A percentile compares a stretch with the other conserved stretches of the same genome.
These are phyloP conservation scores for Aspergillus bridgeri DNA, from an alignment of 495 filamentous ascomycete genomes.

Conservation along the genomic window DNA sequence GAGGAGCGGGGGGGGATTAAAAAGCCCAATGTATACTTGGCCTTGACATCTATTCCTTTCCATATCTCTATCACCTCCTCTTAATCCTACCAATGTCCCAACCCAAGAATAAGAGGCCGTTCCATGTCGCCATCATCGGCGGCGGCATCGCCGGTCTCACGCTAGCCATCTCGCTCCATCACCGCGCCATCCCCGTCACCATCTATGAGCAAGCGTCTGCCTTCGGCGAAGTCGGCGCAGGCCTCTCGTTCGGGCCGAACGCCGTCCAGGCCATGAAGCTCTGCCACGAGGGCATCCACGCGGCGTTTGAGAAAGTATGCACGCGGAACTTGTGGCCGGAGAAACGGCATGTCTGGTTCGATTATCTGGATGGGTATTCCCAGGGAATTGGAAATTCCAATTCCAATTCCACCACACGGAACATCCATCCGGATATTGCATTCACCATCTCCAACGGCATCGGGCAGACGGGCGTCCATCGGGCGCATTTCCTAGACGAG, in stretches of 20 bases:
- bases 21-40: too few species aligned
- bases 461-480: conserved; percentile 41
- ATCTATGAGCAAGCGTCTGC: conserved; percentile 51
- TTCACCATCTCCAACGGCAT: conserved; percentile 25
- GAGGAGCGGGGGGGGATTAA: too few species aligned
- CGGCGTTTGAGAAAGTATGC: conserved; percentile 35
- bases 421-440: conserved; percentile 17
- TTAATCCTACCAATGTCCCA: conserved; percentile 5
- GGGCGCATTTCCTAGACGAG: conserved; percentile 49
- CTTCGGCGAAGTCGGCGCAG: conserved; percentile 59
- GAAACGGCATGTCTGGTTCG: conserved; percentile 30
- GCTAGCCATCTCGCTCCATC: conserved; percentile 31
- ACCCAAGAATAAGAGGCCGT: conserved; percentile 15
- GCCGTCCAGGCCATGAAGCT: conserved; percentile 52
- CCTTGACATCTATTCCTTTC: too few species aligned
- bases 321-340: conserved; percentile 37
- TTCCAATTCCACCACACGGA: too few species aligned
- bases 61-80: too few species aligned
- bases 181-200: conserved; percentile 37
- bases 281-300: conserved; percentile 46
- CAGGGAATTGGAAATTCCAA: too few species aligned
- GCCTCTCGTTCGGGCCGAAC: conserved; percentile 59
- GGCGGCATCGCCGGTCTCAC: conserved; percentile 38
- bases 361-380: conserved; percentile 24
- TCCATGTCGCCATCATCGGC: conserved; percentile 38